Evolutionary conservation across 2,329 filamentous ascomycete species (phyloP), one percentile per base, ranked within the genome.

Genomic region (Sclerotinia minor): DNA sequence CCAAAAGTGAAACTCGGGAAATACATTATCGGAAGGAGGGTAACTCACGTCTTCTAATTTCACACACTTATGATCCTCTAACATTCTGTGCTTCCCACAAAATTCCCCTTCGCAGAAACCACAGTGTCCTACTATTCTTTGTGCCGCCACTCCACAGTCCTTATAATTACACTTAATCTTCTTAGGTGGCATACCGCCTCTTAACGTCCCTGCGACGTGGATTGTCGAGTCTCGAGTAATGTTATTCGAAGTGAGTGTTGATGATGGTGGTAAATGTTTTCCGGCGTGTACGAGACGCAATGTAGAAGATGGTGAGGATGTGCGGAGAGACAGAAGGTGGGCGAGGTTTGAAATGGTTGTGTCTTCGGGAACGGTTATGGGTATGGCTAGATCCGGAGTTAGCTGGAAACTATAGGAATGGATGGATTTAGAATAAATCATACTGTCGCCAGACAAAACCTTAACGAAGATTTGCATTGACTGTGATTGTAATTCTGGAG

Each of bases 51-150:
- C 92, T 83, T 98, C 95, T 68, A 99, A 83, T 52, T 93, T 93
- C 72, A 87, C 88, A 82, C 95, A 99, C 81, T 92, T 92, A 82
- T 99, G 95, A 75, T 94, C 92, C 80, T 99, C 95, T 72, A 98
- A 81, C 81, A 98, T 86, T 67, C 95, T 87, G 81, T 99, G 95
- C 83, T 93, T 96, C 75, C 92, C 92, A 81, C 95, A 99, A 83
- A 92, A 98, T 79, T 96, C 92, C 57, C 94, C 93, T 67, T 90
- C 84, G 83, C 95, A 99, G 84, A 98, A 98, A 70, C 89, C 90
- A 81, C 95, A 99, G 82, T 98, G 94, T 66, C 95, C 95, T 69
- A 97, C 92, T 76, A 99, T 97, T 72, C 92, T 90, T 80, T 97
- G 94, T 21, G 93, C 94, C 41, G 87, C 86, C 75, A 92, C 89